Evolutionary conservation across 164 flowering plant genomes (phyloP).

Genomic region (Liriodendron chinense): DNA sequence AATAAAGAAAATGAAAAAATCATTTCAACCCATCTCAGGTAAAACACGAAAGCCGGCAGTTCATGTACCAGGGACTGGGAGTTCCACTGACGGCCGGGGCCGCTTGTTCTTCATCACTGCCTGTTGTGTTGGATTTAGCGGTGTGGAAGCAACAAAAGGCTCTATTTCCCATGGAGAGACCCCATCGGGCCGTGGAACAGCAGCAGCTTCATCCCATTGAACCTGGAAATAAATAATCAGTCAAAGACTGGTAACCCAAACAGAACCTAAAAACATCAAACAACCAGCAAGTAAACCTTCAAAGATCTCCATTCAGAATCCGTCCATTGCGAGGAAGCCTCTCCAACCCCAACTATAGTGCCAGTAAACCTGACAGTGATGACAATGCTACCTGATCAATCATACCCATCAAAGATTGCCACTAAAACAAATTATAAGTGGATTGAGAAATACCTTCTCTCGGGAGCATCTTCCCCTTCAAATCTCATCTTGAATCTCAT

Average conservation of each 20-base stretch:
- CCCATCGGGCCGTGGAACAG: slow-evolving; percentile 69
- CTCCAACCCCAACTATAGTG: slow-evolving; percentile 64
- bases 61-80: slow-evolving; percentile 40
- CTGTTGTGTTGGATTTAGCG: slow-evolving; percentile 34
- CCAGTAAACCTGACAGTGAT: slow-evolving; percentile 53
- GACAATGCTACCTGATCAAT: background rate
- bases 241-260: background rate
- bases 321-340: slow-evolving; percentile 61
- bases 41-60: background rate
- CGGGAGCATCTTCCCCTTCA: slow-evolving; percentile 81
- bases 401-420: background rate
- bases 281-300: slow-evolving; percentile 35
- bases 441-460: slow-evolving; percentile 54
- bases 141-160: slow-evolving; percentile 48
- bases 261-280: background rate
- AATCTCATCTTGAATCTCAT: slow-evolving; percentile 80
- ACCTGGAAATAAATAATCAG: slow-evolving; percentile 36
- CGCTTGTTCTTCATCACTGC: slow-evolving; percentile 49
- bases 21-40: background rate
- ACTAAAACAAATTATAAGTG: too few species aligned
- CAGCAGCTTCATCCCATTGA: slow-evolving; percentile 92
- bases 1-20: background rate
- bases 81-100: slow-evolving; percentile 47
- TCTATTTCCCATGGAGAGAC: slow-evolving; percentile 98
- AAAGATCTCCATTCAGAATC: slow-evolving; percentile 71